A percentile compares a stretch with the other conserved stretches of the same genome.
These are phyloP conservation scores for Ilex asprella DNA, from an alignment of 257 asterid species.

Conservation along the genomic window DNA sequence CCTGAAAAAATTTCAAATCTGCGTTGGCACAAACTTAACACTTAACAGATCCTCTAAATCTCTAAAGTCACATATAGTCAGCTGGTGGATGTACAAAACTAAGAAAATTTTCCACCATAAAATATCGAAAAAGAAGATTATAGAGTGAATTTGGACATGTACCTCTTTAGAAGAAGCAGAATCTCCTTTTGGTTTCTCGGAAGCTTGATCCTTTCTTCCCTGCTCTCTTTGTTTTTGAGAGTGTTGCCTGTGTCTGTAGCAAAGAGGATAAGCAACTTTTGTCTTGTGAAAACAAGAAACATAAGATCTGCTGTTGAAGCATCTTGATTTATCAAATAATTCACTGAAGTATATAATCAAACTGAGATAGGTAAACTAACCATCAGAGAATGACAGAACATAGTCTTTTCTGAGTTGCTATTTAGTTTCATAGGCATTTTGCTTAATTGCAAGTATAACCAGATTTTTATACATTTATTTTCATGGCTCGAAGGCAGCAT, in stretches of 20 bases:
- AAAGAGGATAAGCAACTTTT: slow-evolving; percentile 42
- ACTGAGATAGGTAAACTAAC: too few relatives aligned
- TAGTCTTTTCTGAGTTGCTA: too few relatives aligned
- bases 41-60: too few relatives aligned
- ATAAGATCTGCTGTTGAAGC: neutral
- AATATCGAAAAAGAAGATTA: too few relatives aligned
- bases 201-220: slow-evolving; percentile 25
- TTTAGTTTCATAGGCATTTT: neutral
- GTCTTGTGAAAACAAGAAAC: neutral
- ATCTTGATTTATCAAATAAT: neutral
- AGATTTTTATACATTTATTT: too few relatives aligned
- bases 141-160: neutral
- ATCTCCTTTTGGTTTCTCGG: slow-evolving; percentile 18
- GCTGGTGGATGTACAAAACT: too few relatives aligned
- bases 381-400: too few relatives aligned
- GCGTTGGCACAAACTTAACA: too few relatives aligned
- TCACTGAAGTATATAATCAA: neutral
- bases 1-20: too few relatives aligned
- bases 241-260: slow-evolving; percentile 22
- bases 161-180: slow-evolving; percentile 30
- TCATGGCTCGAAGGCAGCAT: too few relatives aligned
- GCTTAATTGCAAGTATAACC: neutral
- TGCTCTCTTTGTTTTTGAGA: slow-evolving; percentile 43
- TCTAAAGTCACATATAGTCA: too few relatives aligned
- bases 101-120: neutral